Conservation (phyloP, 768 basidiomycete genomes). For the Trametes maxima region DNA sequence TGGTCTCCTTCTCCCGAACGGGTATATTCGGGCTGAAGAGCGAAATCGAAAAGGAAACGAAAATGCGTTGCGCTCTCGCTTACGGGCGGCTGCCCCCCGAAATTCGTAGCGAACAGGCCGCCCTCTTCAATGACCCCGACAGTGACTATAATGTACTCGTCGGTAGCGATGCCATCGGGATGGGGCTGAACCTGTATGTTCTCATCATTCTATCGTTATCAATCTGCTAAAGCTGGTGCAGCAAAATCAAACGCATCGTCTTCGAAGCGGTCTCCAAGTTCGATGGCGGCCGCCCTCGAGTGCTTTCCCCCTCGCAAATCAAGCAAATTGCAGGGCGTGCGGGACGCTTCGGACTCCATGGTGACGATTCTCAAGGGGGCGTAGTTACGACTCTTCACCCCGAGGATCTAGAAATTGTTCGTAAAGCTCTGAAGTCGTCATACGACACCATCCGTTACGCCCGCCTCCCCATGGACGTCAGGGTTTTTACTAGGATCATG, state of each 20-base stretch:
- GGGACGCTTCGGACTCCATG: constrained; percentile 80
- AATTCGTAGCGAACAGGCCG: constrained; percentile 88
- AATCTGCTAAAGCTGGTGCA: constrained; percentile 35
- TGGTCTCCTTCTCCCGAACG: constrained; percentile 81
- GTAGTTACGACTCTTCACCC: constrained; percentile 71
- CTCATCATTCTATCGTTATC: neutral
- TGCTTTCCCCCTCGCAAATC: constrained; percentile 71
- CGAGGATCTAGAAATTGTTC: constrained; percentile 63
- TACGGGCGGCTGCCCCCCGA: constrained; percentile 94
- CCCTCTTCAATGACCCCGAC: constrained; percentile 82
- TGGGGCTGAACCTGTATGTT: constrained; percentile 94
- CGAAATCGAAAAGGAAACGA: constrained; percentile 69
- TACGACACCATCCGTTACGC: constrained; percentile 56
- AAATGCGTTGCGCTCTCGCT: constrained; percentile 84
- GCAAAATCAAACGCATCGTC: constrained; percentile 89
- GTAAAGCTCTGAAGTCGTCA: constrained; percentile 53
- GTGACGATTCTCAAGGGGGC: constrained; percentile 52
- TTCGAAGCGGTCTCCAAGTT: constrained; percentile 74
- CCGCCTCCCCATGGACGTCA: constrained; percentile 40
- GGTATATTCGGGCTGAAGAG: constrained; percentile 78
- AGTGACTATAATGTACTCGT: constrained; percentile 90
- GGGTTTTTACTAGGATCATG: constrained; percentile 33
- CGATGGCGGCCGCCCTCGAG: constrained; percentile 46
- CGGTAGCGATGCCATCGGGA: constrained; percentile 94
- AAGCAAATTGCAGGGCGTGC: constrained; percentile 97